Percentiles rank a stretch among this genome's conserved stretches.
These are phyloP conservation scores for Spirogloea muscicola DNA, from an alignment of 139 green algal species.

Conservation along the genomic window DNA sequence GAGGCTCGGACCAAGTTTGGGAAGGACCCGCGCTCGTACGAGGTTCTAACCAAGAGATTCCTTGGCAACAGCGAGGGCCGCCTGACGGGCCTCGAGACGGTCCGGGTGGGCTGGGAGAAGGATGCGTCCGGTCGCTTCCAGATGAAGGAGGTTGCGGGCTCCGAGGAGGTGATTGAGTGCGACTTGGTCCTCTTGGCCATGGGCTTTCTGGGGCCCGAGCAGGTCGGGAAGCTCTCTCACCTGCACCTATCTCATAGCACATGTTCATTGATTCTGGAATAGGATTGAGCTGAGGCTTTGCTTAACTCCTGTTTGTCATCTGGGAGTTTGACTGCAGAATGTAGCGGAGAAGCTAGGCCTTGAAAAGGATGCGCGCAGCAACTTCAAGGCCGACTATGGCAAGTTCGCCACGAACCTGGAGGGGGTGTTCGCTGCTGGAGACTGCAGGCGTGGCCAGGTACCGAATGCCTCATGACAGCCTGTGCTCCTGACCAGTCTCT, in stretches of 20 bases:
- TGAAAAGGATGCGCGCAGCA: slow-evolving; percentile 73
- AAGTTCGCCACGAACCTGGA: slow-evolving; percentile 81
- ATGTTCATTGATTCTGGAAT: background rate
- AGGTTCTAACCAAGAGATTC: slow-evolving; percentile 88
- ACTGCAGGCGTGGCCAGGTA: slow-evolving; percentile 87
- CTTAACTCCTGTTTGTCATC: background rate
- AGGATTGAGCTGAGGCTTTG: background rate
- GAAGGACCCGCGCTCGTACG: slow-evolving; percentile 78
- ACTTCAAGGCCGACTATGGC: slow-evolving; percentile 92
- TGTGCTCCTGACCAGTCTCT: background rate
- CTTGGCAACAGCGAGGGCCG: slow-evolving; percentile 67
- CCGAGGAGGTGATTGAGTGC: slow-evolving; percentile 65
- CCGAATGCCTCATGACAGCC: slow-evolving; percentile 76
- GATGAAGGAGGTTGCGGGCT: slow-evolving; percentile 66
- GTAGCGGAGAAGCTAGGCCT: slow-evolving; percentile 65
- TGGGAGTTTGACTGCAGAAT: slow-evolving; percentile 4
- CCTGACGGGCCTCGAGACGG: slow-evolving; percentile 66
- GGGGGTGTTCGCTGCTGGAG: slow-evolving; percentile 91
- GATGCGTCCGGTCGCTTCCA: background rate
- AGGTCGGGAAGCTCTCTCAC: too few species aligned
- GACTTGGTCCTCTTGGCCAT: slow-evolving; percentile 90
- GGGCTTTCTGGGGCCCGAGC: slow-evolving; percentile 90
- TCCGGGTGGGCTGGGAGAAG: slow-evolving; percentile 54
- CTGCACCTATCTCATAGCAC: background rate
- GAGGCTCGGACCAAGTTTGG: slow-evolving; percentile 69